Evolutionary conservation across 2,329 filamentous ascomycete genomes (phyloP).

Genomic region (Pyrenophora teres): DNA sequence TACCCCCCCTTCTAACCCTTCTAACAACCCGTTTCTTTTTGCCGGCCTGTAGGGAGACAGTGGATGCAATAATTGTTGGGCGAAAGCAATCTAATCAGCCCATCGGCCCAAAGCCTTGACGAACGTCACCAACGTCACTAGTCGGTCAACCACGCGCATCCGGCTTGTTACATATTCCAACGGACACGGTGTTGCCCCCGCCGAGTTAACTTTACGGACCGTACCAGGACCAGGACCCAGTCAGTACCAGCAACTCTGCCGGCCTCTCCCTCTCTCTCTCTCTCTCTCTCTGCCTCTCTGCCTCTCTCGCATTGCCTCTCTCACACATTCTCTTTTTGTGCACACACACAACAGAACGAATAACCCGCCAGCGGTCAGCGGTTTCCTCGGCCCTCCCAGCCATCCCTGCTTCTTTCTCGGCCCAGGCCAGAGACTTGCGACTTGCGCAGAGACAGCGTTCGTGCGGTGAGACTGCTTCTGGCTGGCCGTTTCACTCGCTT

Average conservation of each 20-base stretch:
- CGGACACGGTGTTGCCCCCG: neutral
- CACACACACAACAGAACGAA: too few relatives aligned
- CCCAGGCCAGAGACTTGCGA: neutral
- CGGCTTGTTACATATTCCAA: neutral
- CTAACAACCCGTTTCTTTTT: conserved; percentile 19
- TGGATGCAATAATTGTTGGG: conserved; percentile 12
- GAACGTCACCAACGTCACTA: conserved; percentile 10
- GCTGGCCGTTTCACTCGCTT: neutral
- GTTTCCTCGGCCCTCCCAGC: neutral
- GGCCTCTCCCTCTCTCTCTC: conserved; percentile 20
- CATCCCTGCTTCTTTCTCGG: neutral
- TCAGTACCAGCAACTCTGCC: conserved; percentile 2
- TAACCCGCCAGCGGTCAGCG: too few relatives aligned
- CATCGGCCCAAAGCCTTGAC: conserved; percentile 3
- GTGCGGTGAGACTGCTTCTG: conserved; percentile 38
- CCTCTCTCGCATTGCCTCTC: conserved; percentile 6
- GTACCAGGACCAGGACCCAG: neutral
- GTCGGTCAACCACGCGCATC: neutral
- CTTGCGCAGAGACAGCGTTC: conserved; percentile 14
- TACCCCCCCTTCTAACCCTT: conserved; percentile 14
- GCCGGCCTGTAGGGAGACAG: conserved; percentile 15
- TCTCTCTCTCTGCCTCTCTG: conserved; percentile 5
- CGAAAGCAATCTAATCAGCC: conserved; percentile 18
- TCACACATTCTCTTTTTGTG: conserved; percentile 10
- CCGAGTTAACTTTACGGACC: neutral